Evolutionary conservation across 352 stramenopile genomes (phyloP).

Genomic region (Phytophthora sojae): DNA sequence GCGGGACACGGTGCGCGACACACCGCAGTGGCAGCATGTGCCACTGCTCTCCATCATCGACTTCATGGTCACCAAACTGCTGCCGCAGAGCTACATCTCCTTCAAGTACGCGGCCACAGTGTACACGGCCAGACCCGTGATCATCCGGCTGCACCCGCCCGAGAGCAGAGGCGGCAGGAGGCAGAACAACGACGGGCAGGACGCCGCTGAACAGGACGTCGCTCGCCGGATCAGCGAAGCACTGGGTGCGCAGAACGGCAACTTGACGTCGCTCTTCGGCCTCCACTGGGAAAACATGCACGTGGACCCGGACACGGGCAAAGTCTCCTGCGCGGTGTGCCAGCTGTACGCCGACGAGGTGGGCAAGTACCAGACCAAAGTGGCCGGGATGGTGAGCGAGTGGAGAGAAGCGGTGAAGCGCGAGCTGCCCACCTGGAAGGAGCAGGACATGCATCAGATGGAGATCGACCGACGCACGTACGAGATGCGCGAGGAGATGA

Average conservation of each 20-base stretch:
- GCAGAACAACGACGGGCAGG: slow-evolving; percentile 5
- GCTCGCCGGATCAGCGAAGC: slow-evolving; percentile 36
- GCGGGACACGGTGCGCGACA: slow-evolving; percentile 46
- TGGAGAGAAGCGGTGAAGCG: slow-evolving; percentile 51
- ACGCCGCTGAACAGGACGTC: slow-evolving; percentile 30
- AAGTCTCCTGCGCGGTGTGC: slow-evolving; percentile 46
- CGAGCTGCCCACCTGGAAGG: slow-evolving; percentile 52
- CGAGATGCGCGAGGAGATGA: slow-evolving; percentile 66
- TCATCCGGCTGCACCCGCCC: slow-evolving; percentile 47
- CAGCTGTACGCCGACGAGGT: slow-evolving; percentile 59
- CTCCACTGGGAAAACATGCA: slow-evolving; percentile 74
- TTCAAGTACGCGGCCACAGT: slow-evolving; percentile 68
- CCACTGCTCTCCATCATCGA: slow-evolving; percentile 58
- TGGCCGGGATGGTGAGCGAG: slow-evolving; percentile 48
- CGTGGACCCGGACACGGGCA: slow-evolving; percentile 38
- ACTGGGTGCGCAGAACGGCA: slow-evolving; percentile 36
- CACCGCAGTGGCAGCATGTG: slow-evolving; percentile 59
- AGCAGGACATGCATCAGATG: slow-evolving; percentile 63
- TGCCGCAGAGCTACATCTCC: slow-evolving; percentile 67
- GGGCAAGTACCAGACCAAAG: slow-evolving; percentile 52
- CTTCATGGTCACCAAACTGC: slow-evolving; percentile 57
- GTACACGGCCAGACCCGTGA: slow-evolving; percentile 59
- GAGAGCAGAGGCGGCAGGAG: slow-evolving; percentile 6
- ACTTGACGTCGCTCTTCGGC: slow-evolving; percentile 60
- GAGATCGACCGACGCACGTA: slow-evolving; percentile 67